phyloP scores from a whole-genome alignment of 805 yeast species.

The Suhomyces xylopsoci region DNA sequence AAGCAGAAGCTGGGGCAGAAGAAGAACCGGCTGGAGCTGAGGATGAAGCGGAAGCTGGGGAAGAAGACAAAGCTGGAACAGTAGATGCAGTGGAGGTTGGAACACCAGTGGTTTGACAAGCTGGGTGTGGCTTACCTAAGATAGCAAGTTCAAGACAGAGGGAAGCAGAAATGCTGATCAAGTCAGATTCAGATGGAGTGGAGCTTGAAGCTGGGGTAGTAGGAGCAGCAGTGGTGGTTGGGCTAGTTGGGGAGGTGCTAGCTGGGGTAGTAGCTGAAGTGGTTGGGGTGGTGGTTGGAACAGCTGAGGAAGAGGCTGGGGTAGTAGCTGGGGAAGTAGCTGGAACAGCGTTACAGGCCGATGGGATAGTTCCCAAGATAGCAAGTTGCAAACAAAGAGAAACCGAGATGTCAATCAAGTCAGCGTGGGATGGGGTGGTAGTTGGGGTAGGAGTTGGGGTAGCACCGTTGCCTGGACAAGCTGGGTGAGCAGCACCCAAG shows the following conservation, averaged over 20 bases:
- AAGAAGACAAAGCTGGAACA: neutral
- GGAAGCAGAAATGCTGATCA: neutral
- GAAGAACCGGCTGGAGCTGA: neutral
- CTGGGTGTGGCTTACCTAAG: neutral
- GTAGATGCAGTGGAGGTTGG: slow-evolving; percentile 2
- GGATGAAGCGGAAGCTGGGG: neutral
- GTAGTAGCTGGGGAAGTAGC: slow-evolving; percentile 1
- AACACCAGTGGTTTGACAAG: neutral
- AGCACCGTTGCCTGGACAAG: neutral
- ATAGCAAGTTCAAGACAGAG: neutral
- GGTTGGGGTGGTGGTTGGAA: neutral
- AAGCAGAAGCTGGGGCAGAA: slow-evolving; percentile 34
- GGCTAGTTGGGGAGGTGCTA: neutral
- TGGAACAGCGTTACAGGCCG: neutral
- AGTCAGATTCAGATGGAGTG: slow-evolving; percentile 2
- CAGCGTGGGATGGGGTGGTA: neutral
- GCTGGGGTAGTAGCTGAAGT: slow-evolving; percentile 3
- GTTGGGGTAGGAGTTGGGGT: neutral
- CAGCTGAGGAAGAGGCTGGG: slow-evolving; percentile 1
- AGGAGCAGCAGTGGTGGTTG: neutral
- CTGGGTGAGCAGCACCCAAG: neutral
- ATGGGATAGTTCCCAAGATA: neutral
- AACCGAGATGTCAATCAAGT: neutral
- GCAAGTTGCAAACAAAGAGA: neutral
- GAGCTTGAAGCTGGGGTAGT: slow-evolving; percentile 3